A percentile compares a stretch with the other conserved stretches of the same genome.
Conservation (phyloP, 306 rosid species). For the Prunus fruticosa region DNA sequence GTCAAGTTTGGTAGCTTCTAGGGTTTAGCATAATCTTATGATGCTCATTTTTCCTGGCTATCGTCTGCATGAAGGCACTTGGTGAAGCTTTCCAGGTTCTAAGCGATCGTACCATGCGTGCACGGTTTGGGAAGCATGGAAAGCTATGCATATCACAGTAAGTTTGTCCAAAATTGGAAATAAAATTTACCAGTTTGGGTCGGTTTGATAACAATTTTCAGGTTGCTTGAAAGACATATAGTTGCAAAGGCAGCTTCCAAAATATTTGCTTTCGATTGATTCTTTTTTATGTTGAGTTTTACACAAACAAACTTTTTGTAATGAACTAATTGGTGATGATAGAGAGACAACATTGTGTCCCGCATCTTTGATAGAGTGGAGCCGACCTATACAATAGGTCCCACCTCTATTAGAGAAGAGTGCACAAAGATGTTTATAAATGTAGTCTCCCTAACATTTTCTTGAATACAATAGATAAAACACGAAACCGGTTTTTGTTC, state of each 20-base stretch:
- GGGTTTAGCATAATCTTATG: too few species aligned
- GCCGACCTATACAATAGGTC: too few species aligned
- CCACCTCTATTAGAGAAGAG: too few species aligned
- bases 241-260: slow-evolving; percentile 8
- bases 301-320: not conserved
- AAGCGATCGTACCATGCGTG: slow-evolving; percentile 78
- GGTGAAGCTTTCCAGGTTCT: slow-evolving; percentile 95
- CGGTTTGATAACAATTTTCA: too few species aligned
- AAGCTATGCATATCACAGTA: slow-evolving; percentile 68
- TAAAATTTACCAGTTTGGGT: too few species aligned
- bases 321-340: not conserved
- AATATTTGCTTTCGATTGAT: slow-evolving; percentile 1
- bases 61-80: slow-evolving; percentile 47
- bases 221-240: not conserved
- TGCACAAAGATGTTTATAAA: too few species aligned
- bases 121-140: slow-evolving; percentile 70
- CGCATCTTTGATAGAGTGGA: too few species aligned
- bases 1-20: too few species aligned
- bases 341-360: too few species aligned
- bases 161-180: slow-evolving; percentile 35
- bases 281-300: not conserved
- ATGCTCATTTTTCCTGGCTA: slow-evolving; percentile 20
- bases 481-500: not conserved
- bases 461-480: too few species aligned
- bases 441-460: too few species aligned